A percentile compares a stretch with the other conserved stretches of the same genome.
Evolutionary conservation across 208 protist genomes (phyloP).

Genomic region (Wallacemonas rigidus): DNA sequence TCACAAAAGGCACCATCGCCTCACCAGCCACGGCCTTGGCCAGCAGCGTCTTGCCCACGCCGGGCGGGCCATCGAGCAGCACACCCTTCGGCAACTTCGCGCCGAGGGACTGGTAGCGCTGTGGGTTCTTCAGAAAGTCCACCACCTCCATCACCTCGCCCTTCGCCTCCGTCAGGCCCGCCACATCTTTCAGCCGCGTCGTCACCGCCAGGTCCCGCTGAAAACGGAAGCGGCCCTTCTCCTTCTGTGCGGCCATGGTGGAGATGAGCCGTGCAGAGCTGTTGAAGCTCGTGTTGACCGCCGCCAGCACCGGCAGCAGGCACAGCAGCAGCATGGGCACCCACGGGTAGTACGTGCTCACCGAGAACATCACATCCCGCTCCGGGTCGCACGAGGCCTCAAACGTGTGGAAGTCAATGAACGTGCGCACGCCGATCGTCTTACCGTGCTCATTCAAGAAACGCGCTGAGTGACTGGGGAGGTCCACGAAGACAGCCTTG

Average conservation of each 20-base stretch:
- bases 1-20: constrained; percentile 95
- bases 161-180: constrained; percentile 85
- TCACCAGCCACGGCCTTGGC: constrained; percentile 89
- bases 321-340: constrained; percentile 78
- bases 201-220: constrained; percentile 62
- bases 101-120: constrained; percentile 92
- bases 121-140: constrained; percentile 94
- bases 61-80: constrained; percentile 95
- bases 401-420: constrained; percentile 74
- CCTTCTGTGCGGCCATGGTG: constrained; percentile 29
- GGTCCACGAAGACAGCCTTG: constrained; percentile 51
- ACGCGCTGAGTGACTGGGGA: constrained; percentile 45
- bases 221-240: constrained; percentile 74
- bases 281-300: constrained; percentile 53
- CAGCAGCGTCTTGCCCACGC: constrained; percentile 95
- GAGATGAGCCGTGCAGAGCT: constrained; percentile 34
- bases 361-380: constrained; percentile 59
- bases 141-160: constrained; percentile 93
- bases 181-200: constrained; percentile 79
- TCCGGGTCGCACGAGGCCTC: constrained; percentile 56
- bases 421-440: constrained; percentile 58
- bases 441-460: constrained; percentile 60
- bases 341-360: constrained; percentile 73
- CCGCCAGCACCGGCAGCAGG: constrained; percentile 61
- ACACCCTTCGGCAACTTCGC: constrained; percentile 96